A percentile compares a stretch with the other conserved stretches of the same genome.
Conservation (phyloP, 495 filamentous ascomycete genomes). For the Penicillium diatomitis region DNA sequence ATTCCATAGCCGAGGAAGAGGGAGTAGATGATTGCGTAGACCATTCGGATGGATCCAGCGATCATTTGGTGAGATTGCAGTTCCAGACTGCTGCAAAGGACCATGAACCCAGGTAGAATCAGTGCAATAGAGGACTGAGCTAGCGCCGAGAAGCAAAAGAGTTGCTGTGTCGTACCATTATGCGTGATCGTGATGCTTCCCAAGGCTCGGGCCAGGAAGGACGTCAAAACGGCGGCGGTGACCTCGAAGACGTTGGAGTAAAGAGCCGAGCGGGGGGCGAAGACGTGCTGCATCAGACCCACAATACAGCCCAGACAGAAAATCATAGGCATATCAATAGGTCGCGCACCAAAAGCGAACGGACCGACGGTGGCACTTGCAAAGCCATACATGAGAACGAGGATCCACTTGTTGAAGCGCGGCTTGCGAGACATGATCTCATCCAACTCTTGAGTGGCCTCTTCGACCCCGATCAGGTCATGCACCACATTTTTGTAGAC, state of each 20-base stretch:
- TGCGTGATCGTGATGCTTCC: constrained; percentile 53
- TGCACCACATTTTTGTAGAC: constrained; percentile 93
- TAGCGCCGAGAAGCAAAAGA: constrained; percentile 87
- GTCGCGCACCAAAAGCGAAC: constrained; percentile 77
- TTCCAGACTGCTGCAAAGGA: constrained; percentile 75
- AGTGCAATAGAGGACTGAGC: constrained; percentile 86
- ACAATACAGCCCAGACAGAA: constrained; percentile 78
- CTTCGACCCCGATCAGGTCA: constrained; percentile 75
- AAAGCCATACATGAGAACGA: constrained; percentile 71
- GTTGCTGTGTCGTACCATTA: constrained; percentile 44
- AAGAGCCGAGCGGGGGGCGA: constrained; percentile 70
- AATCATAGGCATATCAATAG: constrained; percentile 79
- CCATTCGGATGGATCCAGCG: constrained; percentile 87
- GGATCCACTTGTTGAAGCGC: constrained; percentile 62
- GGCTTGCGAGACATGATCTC: constrained; percentile 54
- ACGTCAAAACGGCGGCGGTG: constrained; percentile 72
- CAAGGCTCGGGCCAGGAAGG: constrained; percentile 77
- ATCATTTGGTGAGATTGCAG: constrained; percentile 82
- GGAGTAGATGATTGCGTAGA: constrained; percentile 91
- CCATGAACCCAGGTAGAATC: constrained; percentile 83
- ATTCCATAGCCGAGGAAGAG: constrained; percentile 93
- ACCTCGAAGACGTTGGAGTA: constrained; percentile 86
- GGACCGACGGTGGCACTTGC: constrained; percentile 72
- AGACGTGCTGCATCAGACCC: constrained; percentile 71
- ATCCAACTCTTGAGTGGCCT: constrained; percentile 65